These are phyloP conservation scores for Suhomyces bolitotheri DNA, from an alignment of 1,139 yeast genomes.

Conservation along the genomic window DNA sequence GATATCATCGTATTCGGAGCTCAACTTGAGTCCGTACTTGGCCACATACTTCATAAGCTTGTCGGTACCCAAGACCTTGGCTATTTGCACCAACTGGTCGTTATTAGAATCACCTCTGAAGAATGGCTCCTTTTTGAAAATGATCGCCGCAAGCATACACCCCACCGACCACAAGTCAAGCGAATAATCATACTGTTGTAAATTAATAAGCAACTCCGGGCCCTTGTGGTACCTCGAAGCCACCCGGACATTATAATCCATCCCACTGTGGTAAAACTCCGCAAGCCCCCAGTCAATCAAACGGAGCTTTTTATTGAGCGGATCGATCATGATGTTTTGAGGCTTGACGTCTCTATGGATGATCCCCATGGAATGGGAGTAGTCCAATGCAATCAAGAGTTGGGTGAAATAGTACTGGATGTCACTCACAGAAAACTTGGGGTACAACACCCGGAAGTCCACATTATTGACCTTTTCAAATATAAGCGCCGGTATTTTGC, in stretches of 20 bases:
- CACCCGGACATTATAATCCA: constrained; percentile 77
- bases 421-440: constrained; percentile 61
- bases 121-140: constrained; percentile 75
- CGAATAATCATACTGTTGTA: constrained; percentile 75
- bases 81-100: constrained; percentile 78
- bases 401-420: constrained; percentile 71
- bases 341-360: constrained; percentile 86
- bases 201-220: constrained; percentile 72
- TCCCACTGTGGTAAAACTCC: constrained; percentile 77
- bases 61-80: constrained; percentile 73
- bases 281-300: constrained; percentile 86
- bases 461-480: constrained; percentile 71
- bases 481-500: constrained; percentile 73
- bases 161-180: constrained; percentile 83
- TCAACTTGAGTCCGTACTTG: constrained; percentile 62
- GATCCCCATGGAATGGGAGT: constrained; percentile 79
- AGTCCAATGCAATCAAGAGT: constrained; percentile 69
- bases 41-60: constrained; percentile 58
- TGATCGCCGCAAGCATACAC: constrained; percentile 75
- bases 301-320: constrained; percentile 57
- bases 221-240: constrained; percentile 83
- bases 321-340: constrained; percentile 83
- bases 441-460: constrained; percentile 71
- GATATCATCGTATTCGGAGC: constrained; percentile 65
- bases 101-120: constrained; percentile 78